Base-by-base conservation (phyloP, 768 basidiomycete species). In the Podaxis carcinomalis region DNA sequence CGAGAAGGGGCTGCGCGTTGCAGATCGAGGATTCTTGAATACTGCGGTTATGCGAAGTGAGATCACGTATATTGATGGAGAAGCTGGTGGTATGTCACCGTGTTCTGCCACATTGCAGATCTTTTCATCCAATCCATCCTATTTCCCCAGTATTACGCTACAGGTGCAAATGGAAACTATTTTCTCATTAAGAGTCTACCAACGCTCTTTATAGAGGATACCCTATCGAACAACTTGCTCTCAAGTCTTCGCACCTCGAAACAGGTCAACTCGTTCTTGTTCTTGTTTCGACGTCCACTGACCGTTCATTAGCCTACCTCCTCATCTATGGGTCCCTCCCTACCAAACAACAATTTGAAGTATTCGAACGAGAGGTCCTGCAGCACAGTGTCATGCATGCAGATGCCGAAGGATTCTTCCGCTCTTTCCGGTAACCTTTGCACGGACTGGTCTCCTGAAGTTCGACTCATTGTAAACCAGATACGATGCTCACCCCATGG, bases 41-140 rank as follows among this genome's bases (percentile, higher is more conserved):
- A 93, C 91, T 5, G 90, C 90, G 50, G 89, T 92, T 56, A 81
- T 92, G 60, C 77, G 84, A 65, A 92, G 90, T 65, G 74, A 83
- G 67, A 95, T 96, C 67, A 95, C 93, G 0, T 95, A 87, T 66
- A 96, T 96, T 64, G 93, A 96, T 68, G 94, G 94, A 51, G 91
- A 94, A 19, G 88, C 83, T 40, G 93, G 92, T 74, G 77, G 88
- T 88, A 61, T 47, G 80, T 49, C 5, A 53, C 11, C 13, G 13
- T 5, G 35, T 47, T n/a, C 44, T 59, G 40, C 27, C 10, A 40
- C 19, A 42, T 25, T 35, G 27, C 6, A 5, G 3, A 6, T 27
- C 32, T 2, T 42, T 25, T 46, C 16, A 32, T 21, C 16, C 19
- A 35, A n/a, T 27, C 40, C 39, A 6, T 49, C 23, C 14, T 56